Conservation (phyloP, 805 yeast species). For the Suhomyces pyralidae region DNA sequence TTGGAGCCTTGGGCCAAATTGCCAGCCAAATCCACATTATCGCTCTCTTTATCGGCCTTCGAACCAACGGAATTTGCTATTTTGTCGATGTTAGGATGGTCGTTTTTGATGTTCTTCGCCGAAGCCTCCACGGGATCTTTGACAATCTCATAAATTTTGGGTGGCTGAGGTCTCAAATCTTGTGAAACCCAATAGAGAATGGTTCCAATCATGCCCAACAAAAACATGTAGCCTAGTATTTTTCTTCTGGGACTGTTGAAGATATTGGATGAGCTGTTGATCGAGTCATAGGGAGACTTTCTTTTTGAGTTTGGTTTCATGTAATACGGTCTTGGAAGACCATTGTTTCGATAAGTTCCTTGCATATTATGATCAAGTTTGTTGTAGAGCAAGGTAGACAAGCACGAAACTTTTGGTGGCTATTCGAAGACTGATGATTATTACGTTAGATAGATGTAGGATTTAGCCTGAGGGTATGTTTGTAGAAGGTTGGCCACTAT, state of each 20-base stretch:
- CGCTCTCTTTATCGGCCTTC: constrained; percentile 31
- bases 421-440: neutral
- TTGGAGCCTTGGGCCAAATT: constrained; percentile 38
- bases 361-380: constrained; percentile 28
- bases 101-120: constrained; percentile 1
- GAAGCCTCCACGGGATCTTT: constrained; percentile 1
- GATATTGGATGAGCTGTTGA: constrained; percentile 21
- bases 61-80: constrained; percentile 28
- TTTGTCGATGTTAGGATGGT: constrained; percentile 19
- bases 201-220: constrained; percentile 34
- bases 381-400: neutral
- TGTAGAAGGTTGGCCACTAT: neutral
- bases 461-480: neutral
- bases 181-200: constrained; percentile 36
- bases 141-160: constrained; percentile 23
- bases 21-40: constrained; percentile 35
- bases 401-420: neutral
- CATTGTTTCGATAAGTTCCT: constrained; percentile 41
- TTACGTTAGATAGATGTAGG: neutral
- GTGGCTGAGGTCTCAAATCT: constrained; percentile 29
- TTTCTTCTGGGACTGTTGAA: constrained; percentile 39
- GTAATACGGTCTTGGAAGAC: constrained; percentile 45
- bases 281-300: constrained; percentile 33
- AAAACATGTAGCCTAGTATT: constrained; percentile 34
- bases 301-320: constrained; percentile 41